These are phyloP conservation scores for Chalaropsis thielavioides DNA, from an alignment of 2,329 filamentous ascomycete species.

Conservation along the genomic window DNA sequence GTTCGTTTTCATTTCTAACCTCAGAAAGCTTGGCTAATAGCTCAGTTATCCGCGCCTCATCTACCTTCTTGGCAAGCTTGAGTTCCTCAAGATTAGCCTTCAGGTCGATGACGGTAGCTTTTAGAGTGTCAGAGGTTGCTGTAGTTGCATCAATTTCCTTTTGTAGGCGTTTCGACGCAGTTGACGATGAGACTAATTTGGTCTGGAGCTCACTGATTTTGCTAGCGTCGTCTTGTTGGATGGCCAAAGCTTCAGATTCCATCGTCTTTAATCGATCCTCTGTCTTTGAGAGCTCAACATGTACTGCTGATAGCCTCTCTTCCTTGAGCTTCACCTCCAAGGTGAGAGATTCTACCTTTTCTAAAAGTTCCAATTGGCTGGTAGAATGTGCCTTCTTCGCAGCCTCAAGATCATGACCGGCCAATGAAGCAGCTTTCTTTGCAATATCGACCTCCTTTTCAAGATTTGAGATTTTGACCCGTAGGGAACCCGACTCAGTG, in stretches of 20 bases:
- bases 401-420: slow-evolving; percentile 52
- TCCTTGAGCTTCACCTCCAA: slow-evolving; percentile 29
- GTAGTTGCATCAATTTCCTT: slow-evolving; percentile 28
- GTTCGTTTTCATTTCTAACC: slow-evolving; percentile 17
- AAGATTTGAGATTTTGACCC: slow-evolving; percentile 51
- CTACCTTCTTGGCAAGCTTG: slow-evolving; percentile 27
- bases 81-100: slow-evolving; percentile 19
- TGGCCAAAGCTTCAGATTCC: slow-evolving; percentile 19
- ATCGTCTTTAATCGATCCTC: slow-evolving; percentile 17
- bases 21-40: slow-evolving; percentile 26
- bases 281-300: slow-evolving; percentile 17
- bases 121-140: slow-evolving; percentile 25
- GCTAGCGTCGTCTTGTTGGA: slow-evolving; percentile 24
- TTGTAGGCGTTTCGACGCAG: slow-evolving; percentile 29
- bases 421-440: slow-evolving; percentile 53
- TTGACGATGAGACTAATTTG: slow-evolving; percentile 24
- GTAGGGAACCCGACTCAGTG: slow-evolving; percentile 56
- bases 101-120: slow-evolving; percentile 7
- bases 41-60: slow-evolving; percentile 29
- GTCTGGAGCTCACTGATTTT: slow-evolving; percentile 27
- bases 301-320: neutral
- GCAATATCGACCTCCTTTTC: slow-evolving; percentile 56
- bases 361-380: slow-evolving; percentile 21
- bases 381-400: slow-evolving; percentile 48
- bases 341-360: slow-evolving; percentile 31